Evolutionary conservation across 805 yeast genomes (phyloP).

Genomic region (Candida glaebosa): DNA sequence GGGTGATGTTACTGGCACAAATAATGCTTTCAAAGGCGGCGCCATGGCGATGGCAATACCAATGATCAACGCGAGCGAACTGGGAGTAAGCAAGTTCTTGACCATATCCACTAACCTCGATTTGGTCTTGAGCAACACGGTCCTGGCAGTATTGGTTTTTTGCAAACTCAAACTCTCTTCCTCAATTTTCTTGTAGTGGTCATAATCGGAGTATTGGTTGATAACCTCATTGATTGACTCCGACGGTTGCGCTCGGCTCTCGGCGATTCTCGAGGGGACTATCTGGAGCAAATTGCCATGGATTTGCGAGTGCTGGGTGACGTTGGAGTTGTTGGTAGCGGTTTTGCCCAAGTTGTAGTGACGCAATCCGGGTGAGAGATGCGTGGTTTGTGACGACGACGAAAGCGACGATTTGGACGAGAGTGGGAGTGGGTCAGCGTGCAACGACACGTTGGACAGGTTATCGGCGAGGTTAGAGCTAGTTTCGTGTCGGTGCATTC

Average conservation of each 20-base stretch:
- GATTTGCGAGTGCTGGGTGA: neutral
- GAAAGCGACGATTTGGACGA: neutral
- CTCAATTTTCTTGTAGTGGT: conserved; percentile 20
- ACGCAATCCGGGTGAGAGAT: neutral
- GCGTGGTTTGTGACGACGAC: neutral
- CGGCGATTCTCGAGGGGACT: conserved; percentile 20
- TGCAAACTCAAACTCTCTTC: conserved; percentile 10
- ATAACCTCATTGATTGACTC: conserved; percentile 39
- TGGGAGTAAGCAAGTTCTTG: conserved; percentile 66
- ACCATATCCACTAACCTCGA: conserved; percentile 12
- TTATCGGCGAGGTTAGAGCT: neutral
- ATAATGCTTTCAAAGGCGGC: conserved; percentile 76
- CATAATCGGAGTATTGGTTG: conserved; percentile 46
- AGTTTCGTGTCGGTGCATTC: neutral
- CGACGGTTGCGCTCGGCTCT: conserved; percentile 21
- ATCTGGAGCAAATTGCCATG: conserved; percentile 12
- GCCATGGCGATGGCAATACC: conserved; percentile 71
- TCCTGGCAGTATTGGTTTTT: neutral
- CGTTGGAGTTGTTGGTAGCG: neutral
- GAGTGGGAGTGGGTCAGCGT: neutral
- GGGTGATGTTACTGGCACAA: conserved; percentile 25
- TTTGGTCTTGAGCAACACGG: conserved; percentile 4
- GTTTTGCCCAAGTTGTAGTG: neutral
- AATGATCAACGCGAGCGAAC: conserved; percentile 64
- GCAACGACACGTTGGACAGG: neutral